Base-by-base conservation (phyloP, 164 flowering plant species). In the Warburgia ugandensis region DNA sequence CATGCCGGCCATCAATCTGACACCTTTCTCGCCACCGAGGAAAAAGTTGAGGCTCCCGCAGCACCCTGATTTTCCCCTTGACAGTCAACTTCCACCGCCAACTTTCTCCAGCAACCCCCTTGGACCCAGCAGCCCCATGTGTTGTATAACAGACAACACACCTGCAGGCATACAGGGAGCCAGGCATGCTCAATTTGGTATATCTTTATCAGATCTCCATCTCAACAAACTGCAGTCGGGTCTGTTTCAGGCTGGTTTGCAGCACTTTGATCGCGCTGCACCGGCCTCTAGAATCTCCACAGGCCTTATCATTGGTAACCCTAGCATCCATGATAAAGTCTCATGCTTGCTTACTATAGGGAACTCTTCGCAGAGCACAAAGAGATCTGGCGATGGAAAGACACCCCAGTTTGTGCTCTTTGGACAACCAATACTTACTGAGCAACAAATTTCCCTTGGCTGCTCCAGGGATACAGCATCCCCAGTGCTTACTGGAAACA, bases 141-240 rank as follows among this genome's bases (percentile, higher is more conserved):
- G 73, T 68, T 76, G 66, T 79, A 60, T 74, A 59, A 45, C 76
- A n/a, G 77, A 83, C 67, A 77, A 75, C 68, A 63, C 78, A 74
- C 76, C 92, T 81, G 86, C 88, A 77, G 92, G 98, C 86, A 87
- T 92, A 78, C 98, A 92, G 96, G 98, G 98, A 87, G 94, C 98
- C 98, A 92, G 98, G 98, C 98, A 92, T 74, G 73, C 80, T 83
- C 94, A 76, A 65, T 77, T 62, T 63, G 84, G 85, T 61, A 40
- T 72, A 68, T 58, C 92, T 56, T 62, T 84, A 59, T 65, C 81
- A 52, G 83, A 84, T 78, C 74, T 81, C 80, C 86, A 84, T 45
- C 66, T 75, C 39, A 74, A 67, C 63, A 78, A 77, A 64, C 78
- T 69, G 69, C 81, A 71, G 70, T 63, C 70, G 27, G 77, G 76